These are phyloP conservation scores for Albifimbria verrucaria DNA, from an alignment of 2,329 filamentous ascomycete genomes.

Conservation along the genomic window DNA sequence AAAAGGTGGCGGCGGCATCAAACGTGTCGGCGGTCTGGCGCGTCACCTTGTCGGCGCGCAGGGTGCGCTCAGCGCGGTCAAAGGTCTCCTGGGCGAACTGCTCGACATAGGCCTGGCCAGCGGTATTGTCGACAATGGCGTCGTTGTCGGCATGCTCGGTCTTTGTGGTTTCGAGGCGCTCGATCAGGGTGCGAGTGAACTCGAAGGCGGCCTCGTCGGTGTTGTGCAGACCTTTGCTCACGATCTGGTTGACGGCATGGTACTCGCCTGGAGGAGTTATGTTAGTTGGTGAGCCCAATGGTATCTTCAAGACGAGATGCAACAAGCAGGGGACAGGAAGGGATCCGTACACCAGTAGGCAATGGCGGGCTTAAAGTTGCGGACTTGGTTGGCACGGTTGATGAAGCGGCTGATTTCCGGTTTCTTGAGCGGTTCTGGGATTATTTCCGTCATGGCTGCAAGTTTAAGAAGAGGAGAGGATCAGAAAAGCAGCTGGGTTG, in stretches of 20 bases:
- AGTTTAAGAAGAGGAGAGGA: not conserved
- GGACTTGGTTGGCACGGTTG: conserved; percentile 78
- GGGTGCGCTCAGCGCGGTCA: conserved; percentile 74
- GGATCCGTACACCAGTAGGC: conserved; percentile 84
- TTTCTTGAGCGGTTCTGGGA: conserved; percentile 57
- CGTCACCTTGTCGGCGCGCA: conserved; percentile 80
- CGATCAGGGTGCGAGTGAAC: conserved; percentile 84
- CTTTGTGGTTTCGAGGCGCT: conserved; percentile 69
- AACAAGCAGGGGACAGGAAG: not conserved
- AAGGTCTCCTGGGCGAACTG: conserved; percentile 92
- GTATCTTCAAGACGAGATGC: not conserved
- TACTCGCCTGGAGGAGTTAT: conserved; percentile 64
- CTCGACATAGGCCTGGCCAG: conserved; percentile 88
- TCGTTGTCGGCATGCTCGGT: conserved; percentile 71
- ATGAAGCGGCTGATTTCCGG: conserved; percentile 84
- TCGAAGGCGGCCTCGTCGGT: conserved; percentile 71
- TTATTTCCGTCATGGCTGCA: conserved; percentile 60
- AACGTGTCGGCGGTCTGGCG: conserved; percentile 92
- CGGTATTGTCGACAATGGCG: conserved; percentile 78
- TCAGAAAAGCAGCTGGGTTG: too few species aligned
- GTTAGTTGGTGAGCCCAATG: not conserved
- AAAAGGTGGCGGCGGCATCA: conserved; percentile 86
- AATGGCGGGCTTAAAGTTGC: conserved; percentile 79
- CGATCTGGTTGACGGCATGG: conserved; percentile 89
- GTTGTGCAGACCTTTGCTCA: conserved; percentile 75